Base-by-base conservation (phyloP, 2,329 filamentous ascomycete genomes). In the Talaromyces sp. region DNA sequence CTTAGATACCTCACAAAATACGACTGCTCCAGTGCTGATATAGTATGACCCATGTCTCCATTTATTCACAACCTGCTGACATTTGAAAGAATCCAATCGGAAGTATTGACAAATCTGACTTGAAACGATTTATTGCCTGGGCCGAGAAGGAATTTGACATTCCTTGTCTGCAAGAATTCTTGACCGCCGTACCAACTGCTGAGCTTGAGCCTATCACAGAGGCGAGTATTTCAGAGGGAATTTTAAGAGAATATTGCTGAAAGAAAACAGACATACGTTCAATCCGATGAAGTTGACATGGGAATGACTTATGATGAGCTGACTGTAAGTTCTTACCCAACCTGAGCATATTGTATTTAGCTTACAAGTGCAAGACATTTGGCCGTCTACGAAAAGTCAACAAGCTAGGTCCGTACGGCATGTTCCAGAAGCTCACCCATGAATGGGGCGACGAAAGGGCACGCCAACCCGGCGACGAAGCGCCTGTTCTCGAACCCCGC, bases 81-180 rank as follows among this genome's bases (percentile, higher is more conserved):
- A 24, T 6, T 26, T 14, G 26, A 53, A 54, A 58, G 61, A 66
- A 63, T 56, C 66, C 67, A n/a, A 72, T 73, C 32, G 73, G 78
- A 46, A 70, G 72, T 26, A 83, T 85, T 56, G 80, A 77, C 57
- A 91, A 90, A 71, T 83, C 77, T 1, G 88, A 91, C 66, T 75
- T 90, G 1, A 89, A 88, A 71, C 72, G 80, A 3, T 91, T 91
- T 73, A 87, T 90, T 59, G 75, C 74, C 9, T 91, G 84, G 80
- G 84, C 86, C 2, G 72, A 79, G 62, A 76, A 70, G 21, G 74
- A 80, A n/a, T 90, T 88, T 67, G 71, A 81, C 7, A 71, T 91
- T 0, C 85, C 68, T 17, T 62, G 62, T 50, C 59, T 70, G 10
- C 56, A 83, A 4, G 79, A 84, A 8, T 91, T 91, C 73, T 72